Evolutionary conservation across 768 basidiomycete genomes (phyloP).

Genomic region (Leccinum arenicola): DNA sequence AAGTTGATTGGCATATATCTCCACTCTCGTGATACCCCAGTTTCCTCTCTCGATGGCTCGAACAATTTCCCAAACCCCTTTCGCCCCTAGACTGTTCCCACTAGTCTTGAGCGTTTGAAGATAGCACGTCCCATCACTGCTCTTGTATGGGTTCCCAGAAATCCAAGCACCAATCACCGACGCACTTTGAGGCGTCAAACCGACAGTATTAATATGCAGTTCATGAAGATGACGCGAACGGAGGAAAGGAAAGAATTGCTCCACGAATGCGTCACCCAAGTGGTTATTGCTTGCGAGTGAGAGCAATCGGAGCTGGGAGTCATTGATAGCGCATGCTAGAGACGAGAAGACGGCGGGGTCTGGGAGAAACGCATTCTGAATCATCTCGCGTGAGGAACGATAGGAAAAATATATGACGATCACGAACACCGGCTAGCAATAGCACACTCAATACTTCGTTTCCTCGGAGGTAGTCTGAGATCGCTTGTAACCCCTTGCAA

Average conservation of each 20-base stretch:
- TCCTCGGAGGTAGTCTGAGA: slow-evolving; percentile 48
- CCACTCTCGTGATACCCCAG: slow-evolving; percentile 47
- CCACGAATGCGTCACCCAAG: slow-evolving; percentile 49
- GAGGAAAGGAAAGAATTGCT: slow-evolving; percentile 48
- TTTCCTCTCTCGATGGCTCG: slow-evolving; percentile 47
- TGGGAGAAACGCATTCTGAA: slow-evolving; percentile 40
- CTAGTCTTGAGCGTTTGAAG: slow-evolving; percentile 52
- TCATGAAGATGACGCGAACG: slow-evolving; percentile 46
- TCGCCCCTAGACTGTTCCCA: slow-evolving; percentile 53
- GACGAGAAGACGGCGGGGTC: slow-evolving; percentile 34
- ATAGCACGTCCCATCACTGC: slow-evolving; percentile 31
- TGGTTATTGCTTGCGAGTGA: slow-evolving; percentile 47
- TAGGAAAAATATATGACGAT: background rate
- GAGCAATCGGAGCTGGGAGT: slow-evolving; percentile 48
- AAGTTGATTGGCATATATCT: slow-evolving; percentile 46
- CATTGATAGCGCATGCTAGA: slow-evolving; percentile 51
- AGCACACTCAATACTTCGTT: slow-evolving; percentile 45
- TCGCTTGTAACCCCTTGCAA: slow-evolving; percentile 48
- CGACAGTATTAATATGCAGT: slow-evolving; percentile 50
- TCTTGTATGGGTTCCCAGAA: slow-evolving; percentile 32
- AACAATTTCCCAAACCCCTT: slow-evolving; percentile 46
- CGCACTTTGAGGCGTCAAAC: slow-evolving; percentile 43
- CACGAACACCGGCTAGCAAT: slow-evolving; percentile 55
- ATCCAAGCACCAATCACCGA: slow-evolving; percentile 48
- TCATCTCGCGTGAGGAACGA: slow-evolving; percentile 17